Evolutionary conservation across 2,329 filamentous ascomycete species (phyloP), one percentile per base, ranked within the genome.

Genomic region (Alternaria longipes): DNA sequence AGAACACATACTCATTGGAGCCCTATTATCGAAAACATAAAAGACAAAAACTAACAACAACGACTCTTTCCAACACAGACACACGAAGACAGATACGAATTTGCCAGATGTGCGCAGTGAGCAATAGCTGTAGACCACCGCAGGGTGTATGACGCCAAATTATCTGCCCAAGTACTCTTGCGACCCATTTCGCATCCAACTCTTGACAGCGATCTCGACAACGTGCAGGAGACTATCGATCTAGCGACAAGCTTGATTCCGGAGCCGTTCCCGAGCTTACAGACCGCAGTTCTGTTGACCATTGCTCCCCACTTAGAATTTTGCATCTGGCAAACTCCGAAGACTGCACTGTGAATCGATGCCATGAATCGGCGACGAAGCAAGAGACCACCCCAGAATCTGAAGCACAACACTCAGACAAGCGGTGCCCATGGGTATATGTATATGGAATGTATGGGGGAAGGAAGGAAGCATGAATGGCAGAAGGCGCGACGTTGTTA

Each of bases 361-460:
- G 30, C 8, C 8, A 26, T 38, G 1, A 8, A 9, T n/a, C 14
- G 20, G 32, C 14, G 46, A 36, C 14, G 20, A 4, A 50, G 3
- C 32, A 26, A 26, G 2, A 18, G 8, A 0, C 2, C 8, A 6
- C 24, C 1, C 5, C 8, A 1, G 12, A 3, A 22, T 2, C 8
- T 12, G 0, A 8, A 20, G 1, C 0, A 22, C 3, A 1, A 2
- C 1, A 34, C 22, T n/a, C 1, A 3, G 32, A 36, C 22, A 1
- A 0, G 2, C 14, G 1, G 14, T 18, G 20, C 4, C 3, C 5
- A 12, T 11, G 5, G 0, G 20, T 38, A 8, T 18, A 24, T 34
- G 26, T 12, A 34, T 11, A 0, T 24, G 46, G 14, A 8, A 36
- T 24, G 18, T 24, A 9, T 8, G 20, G 22, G 2, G 2, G 32